Conservation (phyloP, 2,329 filamentous ascomycete genomes). For the Xylaria polymorpha region DNA sequence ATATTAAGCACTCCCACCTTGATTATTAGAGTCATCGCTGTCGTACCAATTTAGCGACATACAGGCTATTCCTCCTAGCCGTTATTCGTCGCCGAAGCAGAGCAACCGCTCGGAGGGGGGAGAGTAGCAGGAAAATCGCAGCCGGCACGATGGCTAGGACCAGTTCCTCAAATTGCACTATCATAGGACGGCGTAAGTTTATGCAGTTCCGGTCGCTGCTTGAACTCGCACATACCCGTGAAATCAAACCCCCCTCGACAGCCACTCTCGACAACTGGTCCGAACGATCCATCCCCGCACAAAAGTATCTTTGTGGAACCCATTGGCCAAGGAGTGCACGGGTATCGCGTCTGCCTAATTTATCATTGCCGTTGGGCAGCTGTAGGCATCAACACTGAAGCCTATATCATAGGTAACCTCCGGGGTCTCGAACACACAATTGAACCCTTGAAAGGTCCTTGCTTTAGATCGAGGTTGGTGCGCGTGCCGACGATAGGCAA, state of each 20-base stretch:
- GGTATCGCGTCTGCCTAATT: neutral
- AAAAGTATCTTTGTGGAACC: constrained; percentile 22
- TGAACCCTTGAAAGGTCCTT: neutral
- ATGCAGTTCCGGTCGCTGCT: neutral
- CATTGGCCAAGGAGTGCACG: neutral
- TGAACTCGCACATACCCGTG: constrained; percentile 13
- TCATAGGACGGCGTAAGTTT: neutral
- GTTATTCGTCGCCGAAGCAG: constrained; percentile 24
- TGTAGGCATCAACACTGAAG: neutral
- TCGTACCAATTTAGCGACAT: constrained; percentile 31
- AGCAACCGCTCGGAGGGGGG: constrained; percentile 26
- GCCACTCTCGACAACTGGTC: constrained; percentile 9
- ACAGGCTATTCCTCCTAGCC: constrained; percentile 15
- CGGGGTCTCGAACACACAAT: neutral
- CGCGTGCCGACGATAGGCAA: constrained; percentile 7
- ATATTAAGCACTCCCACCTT: neutral
- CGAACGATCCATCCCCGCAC: constrained; percentile 28
- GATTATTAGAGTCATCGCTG: neutral
- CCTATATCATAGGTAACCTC: too few relatives aligned
- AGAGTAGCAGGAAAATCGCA: constrained; percentile 24
- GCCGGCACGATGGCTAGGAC: constrained; percentile 29
- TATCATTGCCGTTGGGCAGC: neutral
- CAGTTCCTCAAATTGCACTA: constrained; percentile 34
- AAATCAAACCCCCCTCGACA: constrained; percentile 33
- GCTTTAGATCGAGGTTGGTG: neutral